phyloP scores from a whole-genome alignment of 1,139 yeast genomes.

The Kurtzmaniella quercitrusa region DNA sequence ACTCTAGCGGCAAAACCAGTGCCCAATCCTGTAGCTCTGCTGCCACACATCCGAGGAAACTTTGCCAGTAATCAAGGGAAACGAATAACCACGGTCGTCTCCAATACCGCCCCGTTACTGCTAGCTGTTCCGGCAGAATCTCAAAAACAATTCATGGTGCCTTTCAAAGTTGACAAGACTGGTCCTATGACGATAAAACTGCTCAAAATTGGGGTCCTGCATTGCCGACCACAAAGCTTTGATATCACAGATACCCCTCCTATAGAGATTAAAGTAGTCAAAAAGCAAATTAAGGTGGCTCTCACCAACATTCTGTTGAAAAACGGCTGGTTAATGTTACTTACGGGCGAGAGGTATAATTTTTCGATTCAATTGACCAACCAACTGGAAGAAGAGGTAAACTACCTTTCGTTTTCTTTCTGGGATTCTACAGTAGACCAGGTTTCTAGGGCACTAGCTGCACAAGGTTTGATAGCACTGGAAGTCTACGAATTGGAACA shows the following conservation, averaged over 20 bases:
- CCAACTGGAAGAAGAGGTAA: constrained; percentile 51
- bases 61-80: neutral
- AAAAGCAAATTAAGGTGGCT: constrained; percentile 64
- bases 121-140: constrained; percentile 25
- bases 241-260: neutral
- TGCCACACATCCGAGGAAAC: neutral
- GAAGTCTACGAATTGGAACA: constrained; percentile 78
- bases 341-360: constrained; percentile 66
- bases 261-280: constrained; percentile 38
- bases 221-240: constrained; percentile 12
- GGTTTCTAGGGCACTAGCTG: constrained; percentile 30
- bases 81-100: neutral
- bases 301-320: constrained; percentile 51
- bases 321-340: constrained; percentile 69
- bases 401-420: constrained; percentile 57
- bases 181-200: constrained; percentile 33
- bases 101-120: neutral
- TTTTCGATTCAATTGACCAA: constrained; percentile 56
- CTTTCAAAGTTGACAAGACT: constrained; percentile 29
- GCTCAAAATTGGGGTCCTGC: constrained; percentile 10
- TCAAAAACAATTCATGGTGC: constrained; percentile 26
- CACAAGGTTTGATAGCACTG: constrained; percentile 33
- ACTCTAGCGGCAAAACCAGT: constrained; percentile 16
- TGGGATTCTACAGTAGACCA: constrained; percentile 74
- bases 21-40: neutral